Percentiles rank a stretch among this genome's conserved stretches.
These are phyloP conservation scores for Mycena galopus DNA, from an alignment of 768 basidiomycete genomes.

Conservation along the genomic window DNA sequence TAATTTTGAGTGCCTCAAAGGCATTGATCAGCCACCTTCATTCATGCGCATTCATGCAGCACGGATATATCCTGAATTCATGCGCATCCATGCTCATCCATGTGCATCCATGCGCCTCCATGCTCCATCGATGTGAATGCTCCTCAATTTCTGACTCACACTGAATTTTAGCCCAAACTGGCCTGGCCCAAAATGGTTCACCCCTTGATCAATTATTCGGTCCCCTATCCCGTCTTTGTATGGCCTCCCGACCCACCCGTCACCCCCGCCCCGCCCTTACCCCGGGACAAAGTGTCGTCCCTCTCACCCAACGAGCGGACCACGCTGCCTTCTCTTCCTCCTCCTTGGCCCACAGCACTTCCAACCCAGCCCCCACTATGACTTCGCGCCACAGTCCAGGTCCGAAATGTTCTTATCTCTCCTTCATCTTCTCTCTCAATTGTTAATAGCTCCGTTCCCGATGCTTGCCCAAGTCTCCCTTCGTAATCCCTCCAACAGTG, in stretches of 20 bases:
- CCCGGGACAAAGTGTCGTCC: neutral
- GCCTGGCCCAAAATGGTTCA: neutral
- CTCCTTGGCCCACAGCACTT: neutral
- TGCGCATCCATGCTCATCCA: too few relatives aligned
- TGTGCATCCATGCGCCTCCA: too few relatives aligned
- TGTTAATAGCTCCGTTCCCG: neutral
- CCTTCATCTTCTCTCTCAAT: neutral
- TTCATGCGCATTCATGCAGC: too few relatives aligned
- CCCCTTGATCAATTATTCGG: neutral
- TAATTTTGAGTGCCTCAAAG: too few relatives aligned
- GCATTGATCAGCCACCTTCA: too few relatives aligned
- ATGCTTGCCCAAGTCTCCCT: neutral
- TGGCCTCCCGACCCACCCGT: neutral
- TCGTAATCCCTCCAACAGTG: neutral
- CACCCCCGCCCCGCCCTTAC: neutral
- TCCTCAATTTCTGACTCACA: neutral
- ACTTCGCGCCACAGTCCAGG: neutral
- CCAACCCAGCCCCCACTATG: neutral
- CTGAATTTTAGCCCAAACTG: neutral
- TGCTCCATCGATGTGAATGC: neutral
- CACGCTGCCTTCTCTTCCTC: neutral
- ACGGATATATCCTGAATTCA: too few relatives aligned
- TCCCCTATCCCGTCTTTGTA: neutral
- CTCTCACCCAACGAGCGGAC: neutral
- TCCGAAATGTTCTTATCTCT: neutral